Conservation (phyloP, 352 stramenopile genomes). For the Phytopythium mirpurense region DNA sequence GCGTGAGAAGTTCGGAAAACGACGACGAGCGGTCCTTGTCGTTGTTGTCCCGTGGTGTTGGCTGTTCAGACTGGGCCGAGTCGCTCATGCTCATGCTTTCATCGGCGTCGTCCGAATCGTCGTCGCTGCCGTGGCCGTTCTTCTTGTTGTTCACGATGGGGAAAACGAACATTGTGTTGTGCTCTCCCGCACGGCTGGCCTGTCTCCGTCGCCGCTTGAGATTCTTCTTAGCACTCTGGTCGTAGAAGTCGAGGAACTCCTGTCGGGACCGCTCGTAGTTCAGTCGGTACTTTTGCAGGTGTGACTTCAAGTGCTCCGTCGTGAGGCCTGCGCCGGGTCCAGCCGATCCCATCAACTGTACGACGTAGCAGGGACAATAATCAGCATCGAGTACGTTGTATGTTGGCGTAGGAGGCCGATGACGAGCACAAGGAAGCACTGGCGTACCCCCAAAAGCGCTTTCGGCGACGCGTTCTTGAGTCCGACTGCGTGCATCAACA, state of each 20-base stretch:
- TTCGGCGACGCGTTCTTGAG: conserved; percentile 87
- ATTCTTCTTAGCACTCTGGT: conserved; percentile 66
- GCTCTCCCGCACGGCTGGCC: conserved; percentile 32
- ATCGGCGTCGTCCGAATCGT: conserved; percentile 33
- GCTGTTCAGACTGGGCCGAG: conserved; percentile 7
- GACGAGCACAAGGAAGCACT: too few relatives aligned
- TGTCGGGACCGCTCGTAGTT: conserved; percentile 82
- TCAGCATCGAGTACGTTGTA: conserved; percentile 6
- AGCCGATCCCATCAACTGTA: conserved; percentile 64
- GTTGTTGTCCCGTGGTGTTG: conserved; percentile 3
- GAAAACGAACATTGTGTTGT: conserved; percentile 78
- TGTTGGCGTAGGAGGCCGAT: too few relatives aligned
- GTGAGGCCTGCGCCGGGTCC: conserved; percentile 58
- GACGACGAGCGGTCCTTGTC: not conserved
- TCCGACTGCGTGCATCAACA: conserved; percentile 41
- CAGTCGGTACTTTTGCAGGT: conserved; percentile 86
- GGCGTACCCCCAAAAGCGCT: conserved; percentile 58
- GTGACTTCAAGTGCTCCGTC: conserved; percentile 85
- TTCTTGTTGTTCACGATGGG: conserved; percentile 57
- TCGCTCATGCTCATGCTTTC: conserved; percentile 11
- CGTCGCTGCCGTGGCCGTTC: conserved; percentile 23
- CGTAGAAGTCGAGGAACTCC: conserved; percentile 85
- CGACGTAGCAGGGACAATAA: conserved; percentile 7
- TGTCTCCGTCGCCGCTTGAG: conserved; percentile 43
- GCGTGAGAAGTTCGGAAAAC: conserved; percentile 2